Base-by-base conservation (phyloP, 2,329 filamentous ascomycete species). In the Plectosphaerella plurivora region DNA sequence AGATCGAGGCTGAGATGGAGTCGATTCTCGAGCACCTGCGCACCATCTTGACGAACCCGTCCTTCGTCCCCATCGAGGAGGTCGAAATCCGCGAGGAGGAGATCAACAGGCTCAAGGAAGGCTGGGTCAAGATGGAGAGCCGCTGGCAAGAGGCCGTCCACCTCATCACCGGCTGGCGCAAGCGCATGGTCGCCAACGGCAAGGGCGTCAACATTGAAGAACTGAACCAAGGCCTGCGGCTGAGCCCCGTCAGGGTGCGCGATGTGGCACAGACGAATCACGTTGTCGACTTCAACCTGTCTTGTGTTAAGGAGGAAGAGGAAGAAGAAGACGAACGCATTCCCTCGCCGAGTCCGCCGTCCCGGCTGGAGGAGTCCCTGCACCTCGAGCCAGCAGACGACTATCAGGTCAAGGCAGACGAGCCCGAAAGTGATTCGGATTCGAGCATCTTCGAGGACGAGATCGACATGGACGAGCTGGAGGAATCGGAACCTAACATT, bases 51-150 rank as follows among this genome's bases (percentile, higher is more conserved):
- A 97, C 91, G 9, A 97, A 97, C 63, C 94, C 94, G 1, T 96
- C 92, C 3, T 99, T 97, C 66, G 94, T 97, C 14, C 89, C 93
- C 1, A 83, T 97, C 20, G 94, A 97, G 62, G 94, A 97, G 67
- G 91, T 99, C 2, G 87, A 95, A 63, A 73, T 91, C n/a, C 84
- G 93, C 51, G 93, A 99, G 58, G 88, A 95, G 54, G 92, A 97
- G 66, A 97, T 99, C 58, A 79, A 81, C 50, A 82, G 89, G 49
- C 76, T 99, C 47, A 84, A 90, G 51, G 83, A 88, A 51, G 91
- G 92, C 15, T 96, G 93, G 87, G 89, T 95, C 66, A 91, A 88
- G 70, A 96, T 97, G 89, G 92, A 97, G 68, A 81, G 76, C 20
- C 83, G 91, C 49, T 96, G 94, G 91, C 86, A 84, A 58, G 93